Evolutionary conservation across 1,284 basidiomycete species (phyloP).

Genomic region (Trichosporon coremiiforme): DNA sequence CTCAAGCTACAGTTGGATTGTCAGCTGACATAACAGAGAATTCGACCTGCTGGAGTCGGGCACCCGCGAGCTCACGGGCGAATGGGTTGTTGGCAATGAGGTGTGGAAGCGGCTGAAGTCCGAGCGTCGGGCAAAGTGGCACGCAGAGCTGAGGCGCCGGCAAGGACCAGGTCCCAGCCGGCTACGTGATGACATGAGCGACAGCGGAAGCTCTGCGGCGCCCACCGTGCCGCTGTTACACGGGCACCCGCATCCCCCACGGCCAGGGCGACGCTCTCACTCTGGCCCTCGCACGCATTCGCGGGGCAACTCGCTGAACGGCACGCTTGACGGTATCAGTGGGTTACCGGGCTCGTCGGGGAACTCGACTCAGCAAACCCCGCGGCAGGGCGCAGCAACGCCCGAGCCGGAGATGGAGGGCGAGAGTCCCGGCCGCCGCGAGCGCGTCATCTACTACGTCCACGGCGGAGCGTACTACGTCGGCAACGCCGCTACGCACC

Average conservation of each 20-base stretch:
- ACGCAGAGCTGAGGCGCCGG: conserved; percentile 29
- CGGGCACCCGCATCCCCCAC: conserved; percentile 10
- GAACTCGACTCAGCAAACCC: conserved; percentile 15
- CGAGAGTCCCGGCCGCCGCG: conserved; percentile 57
- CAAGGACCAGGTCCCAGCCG: conserved; percentile 24
- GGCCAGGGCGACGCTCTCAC: neutral
- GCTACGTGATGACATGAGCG: conserved; percentile 21
- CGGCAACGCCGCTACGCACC: conserved; percentile 90
- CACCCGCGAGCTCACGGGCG: conserved; percentile 78
- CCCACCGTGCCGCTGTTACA: conserved; percentile 13
- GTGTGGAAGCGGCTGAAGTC: conserved; percentile 85
- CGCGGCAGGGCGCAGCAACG: conserved; percentile 30
- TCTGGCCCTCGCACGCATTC: neutral
- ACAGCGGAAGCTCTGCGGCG: conserved; percentile 1
- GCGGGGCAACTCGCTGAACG: conserved; percentile 9
- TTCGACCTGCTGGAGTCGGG: conserved; percentile 78
- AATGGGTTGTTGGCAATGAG: conserved; percentile 93
- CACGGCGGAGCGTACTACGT: conserved; percentile 96
- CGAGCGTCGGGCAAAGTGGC: conserved; percentile 67
- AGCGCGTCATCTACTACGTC: conserved; percentile 86
- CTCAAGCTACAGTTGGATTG: neutral
- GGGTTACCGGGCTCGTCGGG: neutral
- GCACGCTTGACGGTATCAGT: neutral
- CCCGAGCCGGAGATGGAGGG: conserved; percentile 36
- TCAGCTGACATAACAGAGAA: conserved; percentile 54